phyloP scores from a whole-genome alignment of 169 alveolate species.

The Cryptosporidium sp. region DNA sequence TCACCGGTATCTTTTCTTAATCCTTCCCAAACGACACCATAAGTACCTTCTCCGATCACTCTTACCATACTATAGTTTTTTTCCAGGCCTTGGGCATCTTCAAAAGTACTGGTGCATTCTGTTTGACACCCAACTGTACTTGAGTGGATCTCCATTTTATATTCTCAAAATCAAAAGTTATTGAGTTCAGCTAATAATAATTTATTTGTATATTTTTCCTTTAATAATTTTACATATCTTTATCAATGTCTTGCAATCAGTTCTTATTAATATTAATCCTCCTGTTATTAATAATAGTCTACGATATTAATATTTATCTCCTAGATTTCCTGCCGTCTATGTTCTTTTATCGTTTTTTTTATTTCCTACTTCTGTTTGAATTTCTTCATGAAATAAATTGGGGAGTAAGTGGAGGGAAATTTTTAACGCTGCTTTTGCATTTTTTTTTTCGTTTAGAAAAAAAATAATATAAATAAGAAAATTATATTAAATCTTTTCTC shows the following conservation, averaged over 20 bases:
- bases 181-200: background rate
- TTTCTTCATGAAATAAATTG: background rate
- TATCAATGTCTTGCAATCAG: background rate
- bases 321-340: background rate
- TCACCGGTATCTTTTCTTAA: slow-evolving; percentile 83
- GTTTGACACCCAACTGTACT: slow-evolving; percentile 68
- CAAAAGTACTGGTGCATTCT: slow-evolving; percentile 63
- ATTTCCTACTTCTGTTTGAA: background rate
- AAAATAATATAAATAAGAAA: background rate
- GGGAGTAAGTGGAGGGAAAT: slow-evolving; percentile 70
- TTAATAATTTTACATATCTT: background rate
- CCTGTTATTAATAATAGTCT: background rate
- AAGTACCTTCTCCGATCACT: slow-evolving; percentile 87
- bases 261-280: background rate
- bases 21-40: slow-evolving; percentile 87
- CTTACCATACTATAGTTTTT: slow-evolving; percentile 68
- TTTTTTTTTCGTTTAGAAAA: background rate
- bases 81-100: slow-evolving; percentile 49
- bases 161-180: background rate
- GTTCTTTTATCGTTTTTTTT: background rate
- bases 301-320: background rate
- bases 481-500: background rate
- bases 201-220: background rate
- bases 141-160: slow-evolving; percentile 62
- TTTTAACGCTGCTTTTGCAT: background rate